Base-by-base conservation (phyloP, 225 moss, liverwort and hornwort genomes). In the Pleurozium schreberi region DNA sequence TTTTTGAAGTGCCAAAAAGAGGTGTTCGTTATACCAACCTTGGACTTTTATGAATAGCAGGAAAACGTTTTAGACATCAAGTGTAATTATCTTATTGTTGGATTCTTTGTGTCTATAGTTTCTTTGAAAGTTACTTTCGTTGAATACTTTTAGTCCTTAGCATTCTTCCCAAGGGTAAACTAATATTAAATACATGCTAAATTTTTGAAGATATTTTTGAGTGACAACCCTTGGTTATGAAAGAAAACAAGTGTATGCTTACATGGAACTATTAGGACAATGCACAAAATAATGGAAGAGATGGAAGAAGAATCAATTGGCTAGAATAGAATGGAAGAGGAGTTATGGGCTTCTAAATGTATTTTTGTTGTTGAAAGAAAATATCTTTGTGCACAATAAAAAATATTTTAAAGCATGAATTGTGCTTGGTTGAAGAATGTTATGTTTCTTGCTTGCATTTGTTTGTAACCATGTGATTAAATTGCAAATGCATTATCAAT, bases 11-110 rank as follows among this genome's bases (percentile, higher is more conserved):
- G 2, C 0, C 15, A 0, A 25, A 25, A 38, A 38, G 8, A 55
- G 2, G 3, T 38, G 3, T 5, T 55, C 12, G 9, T 5, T 16
- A n/a, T 38, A 22, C 1, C 3, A 1, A 5, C 14, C 1, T 0
- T 77, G 15, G 1, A 55, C 4, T 77, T 4, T 53, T 0, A 38
- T 53, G 3, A 36, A 76, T 53, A 23, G 8, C 0, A 0, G 2
- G 1, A 34, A 5, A 13, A 50, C 0, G 7, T 20, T 75, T 8
- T 12, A 34, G 12, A 8, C 18, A 55, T 53, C 36, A 53, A 5
- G 5, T 76, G 9, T 20, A 52, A 9, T 34, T 34, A 14, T 2
- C 1, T 36, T 52, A 11, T 12, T 60, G 2, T 3, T 52, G 3
- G 9, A 53, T 52, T 34, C 1, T 34, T 75, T 76, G 14, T 33